phyloP scores from a whole-genome alignment of 768 basidiomycete genomes.

The Floccularia luteovirens region DNA sequence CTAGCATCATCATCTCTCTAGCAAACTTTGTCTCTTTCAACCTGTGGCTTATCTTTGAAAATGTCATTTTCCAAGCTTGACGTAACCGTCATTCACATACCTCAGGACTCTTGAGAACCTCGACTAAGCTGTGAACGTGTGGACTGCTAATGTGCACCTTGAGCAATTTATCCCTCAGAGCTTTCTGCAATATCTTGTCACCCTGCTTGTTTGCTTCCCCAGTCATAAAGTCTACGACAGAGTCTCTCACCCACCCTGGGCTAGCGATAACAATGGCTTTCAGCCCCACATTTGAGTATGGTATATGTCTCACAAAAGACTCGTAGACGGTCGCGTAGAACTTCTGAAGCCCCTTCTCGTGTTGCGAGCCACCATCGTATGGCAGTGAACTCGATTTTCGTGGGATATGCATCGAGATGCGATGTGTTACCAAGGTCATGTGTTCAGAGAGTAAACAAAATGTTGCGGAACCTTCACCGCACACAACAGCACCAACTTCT shows the following conservation, averaged over 20 bases:
- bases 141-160: conserved; percentile 89
- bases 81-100: conserved; percentile 28
- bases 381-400: conserved; percentile 85
- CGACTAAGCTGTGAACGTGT: conserved; percentile 93
- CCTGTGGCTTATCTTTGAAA: conserved; percentile 56
- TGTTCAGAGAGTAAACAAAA: conserved; percentile 95
- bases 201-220: conserved; percentile 72
- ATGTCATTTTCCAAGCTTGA: conserved; percentile 1
- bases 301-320: conserved; percentile 85
- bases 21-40: conserved; percentile 97
- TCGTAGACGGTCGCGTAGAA: conserved; percentile 86
- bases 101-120: conserved; percentile 92
- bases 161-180: conserved; percentile 75
- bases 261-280: conserved; percentile 94
- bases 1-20: conserved; percentile 83
- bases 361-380: conserved; percentile 73
- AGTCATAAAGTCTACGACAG: conserved; percentile 78
- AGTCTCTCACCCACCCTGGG: conserved; percentile 92
- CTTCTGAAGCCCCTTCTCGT: conserved; percentile 84
- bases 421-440: conserved; percentile 90
- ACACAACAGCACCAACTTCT: conserved; percentile 93
- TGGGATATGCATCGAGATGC: conserved; percentile 84
- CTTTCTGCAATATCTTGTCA: conserved; percentile 76
- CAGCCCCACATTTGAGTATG: conserved; percentile 63
- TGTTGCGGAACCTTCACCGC: conserved; percentile 91